Percentiles rank a stretch among this genome's conserved stretches.
These are phyloP conservation scores for Syzygium aqueum DNA, from an alignment of 345 rosid species.

Conservation along the genomic window DNA sequence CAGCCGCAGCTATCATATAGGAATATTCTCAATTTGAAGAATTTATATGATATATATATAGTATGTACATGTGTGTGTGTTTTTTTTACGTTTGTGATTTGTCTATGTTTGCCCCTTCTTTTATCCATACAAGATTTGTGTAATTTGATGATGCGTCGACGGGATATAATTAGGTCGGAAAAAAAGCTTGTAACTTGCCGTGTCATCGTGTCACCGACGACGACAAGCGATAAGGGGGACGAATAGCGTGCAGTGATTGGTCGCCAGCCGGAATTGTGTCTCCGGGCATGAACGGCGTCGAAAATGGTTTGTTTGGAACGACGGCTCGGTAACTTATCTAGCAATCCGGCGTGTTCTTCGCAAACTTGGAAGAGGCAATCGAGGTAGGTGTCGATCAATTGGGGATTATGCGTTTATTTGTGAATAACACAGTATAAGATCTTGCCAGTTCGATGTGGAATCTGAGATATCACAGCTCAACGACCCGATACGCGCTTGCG, in stretches of 20 bases:
- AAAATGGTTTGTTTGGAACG: too few species aligned
- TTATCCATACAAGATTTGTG: neutral
- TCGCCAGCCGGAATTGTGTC: neutral
- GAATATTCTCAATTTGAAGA: neutral
- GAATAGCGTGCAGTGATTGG: neutral
- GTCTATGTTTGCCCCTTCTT: neutral
- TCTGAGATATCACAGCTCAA: neutral
- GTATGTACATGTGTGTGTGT: too few species aligned
- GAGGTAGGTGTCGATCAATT: neutral
- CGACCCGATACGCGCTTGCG: neutral
- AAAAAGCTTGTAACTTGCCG: neutral
- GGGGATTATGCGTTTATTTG: neutral
- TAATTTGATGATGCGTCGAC: neutral
- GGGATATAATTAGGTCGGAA: neutral
- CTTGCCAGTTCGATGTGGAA: neutral
- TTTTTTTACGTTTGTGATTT: neutral
- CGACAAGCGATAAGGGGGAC: neutral
- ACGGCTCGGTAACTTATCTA: neutral
- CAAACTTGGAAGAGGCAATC: neutral
- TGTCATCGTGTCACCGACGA: neutral
- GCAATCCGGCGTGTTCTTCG: neutral
- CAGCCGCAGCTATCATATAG: slow-evolving; percentile 49
- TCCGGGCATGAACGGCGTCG: neutral
- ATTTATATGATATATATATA: neutral
- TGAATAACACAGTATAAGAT: neutral